phyloP scores from a whole-genome alignment of 306 rosid genomes.

The Cyamopsis tetragonoloba region DNA sequence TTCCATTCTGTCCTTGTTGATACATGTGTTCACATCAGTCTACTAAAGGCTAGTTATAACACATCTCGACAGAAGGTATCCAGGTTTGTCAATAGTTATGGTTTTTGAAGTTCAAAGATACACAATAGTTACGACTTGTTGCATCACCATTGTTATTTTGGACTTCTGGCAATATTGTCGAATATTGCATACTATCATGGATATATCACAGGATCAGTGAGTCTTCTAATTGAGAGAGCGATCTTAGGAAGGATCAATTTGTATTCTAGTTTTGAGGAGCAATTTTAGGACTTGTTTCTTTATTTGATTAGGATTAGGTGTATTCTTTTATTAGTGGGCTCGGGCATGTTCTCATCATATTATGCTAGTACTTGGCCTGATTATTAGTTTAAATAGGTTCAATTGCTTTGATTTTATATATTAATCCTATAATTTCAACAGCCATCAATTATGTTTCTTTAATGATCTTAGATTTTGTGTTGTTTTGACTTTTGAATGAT shows the following conservation, averaged over 20 bases:
- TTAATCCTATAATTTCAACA: background rate
- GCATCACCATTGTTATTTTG: background rate
- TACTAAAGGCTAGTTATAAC: conserved; percentile 53
- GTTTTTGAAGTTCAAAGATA: conserved; percentile 24
- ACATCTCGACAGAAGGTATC: conserved; percentile 51
- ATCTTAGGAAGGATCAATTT: background rate
- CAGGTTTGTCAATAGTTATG: conserved; percentile 67
- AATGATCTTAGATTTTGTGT: conserved; percentile 4
- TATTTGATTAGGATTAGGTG: conserved; percentile 13
- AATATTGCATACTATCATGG: conserved; percentile 3
- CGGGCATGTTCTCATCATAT: background rate
- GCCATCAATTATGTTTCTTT: conserved; percentile 1
- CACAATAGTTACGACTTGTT: conserved; percentile 10
- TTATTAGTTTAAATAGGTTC: background rate
- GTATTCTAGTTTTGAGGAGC: background rate
- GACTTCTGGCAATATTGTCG: too few relatives aligned
- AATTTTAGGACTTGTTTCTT: background rate
- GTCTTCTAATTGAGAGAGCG: background rate
- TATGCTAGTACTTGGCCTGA: background rate
- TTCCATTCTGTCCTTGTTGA: conserved; percentile 85
- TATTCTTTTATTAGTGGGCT: background rate
- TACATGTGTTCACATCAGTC: conserved; percentile 73
- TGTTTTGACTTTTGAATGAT: conserved; percentile 26
- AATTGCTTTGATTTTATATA: background rate
- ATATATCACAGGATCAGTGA: background rate